Evolutionary conservation across 129 eudicot genomes (phyloP).

Genomic region (Tagetes erecta): DNA sequence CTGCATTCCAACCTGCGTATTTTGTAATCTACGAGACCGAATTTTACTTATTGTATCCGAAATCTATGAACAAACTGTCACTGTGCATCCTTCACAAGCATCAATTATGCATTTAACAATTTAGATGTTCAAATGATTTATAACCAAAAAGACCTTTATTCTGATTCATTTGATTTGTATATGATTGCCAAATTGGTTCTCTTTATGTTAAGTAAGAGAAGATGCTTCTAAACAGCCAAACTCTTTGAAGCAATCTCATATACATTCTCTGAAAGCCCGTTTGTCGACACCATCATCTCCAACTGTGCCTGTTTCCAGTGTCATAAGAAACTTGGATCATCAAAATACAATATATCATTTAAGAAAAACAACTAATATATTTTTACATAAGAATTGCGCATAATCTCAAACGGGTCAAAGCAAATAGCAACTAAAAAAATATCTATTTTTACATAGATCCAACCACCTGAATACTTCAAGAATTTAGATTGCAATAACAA

Average conservation of each 20-base stretch:
- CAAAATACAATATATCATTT: not conserved
- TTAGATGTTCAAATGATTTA: too few relatives aligned
- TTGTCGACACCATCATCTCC: constrained; percentile 75
- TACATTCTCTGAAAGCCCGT: constrained; percentile 90
- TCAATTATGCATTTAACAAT: too few relatives aligned
- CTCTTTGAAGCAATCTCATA: constrained; percentile 91
- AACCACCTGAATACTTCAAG: not conserved
- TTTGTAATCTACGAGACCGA: too few relatives aligned
- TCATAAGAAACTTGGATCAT: not conserved
- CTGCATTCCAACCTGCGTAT: too few relatives aligned
- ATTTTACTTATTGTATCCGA: too few relatives aligned
- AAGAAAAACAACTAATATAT: not conserved
- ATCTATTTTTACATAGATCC: not conserved
- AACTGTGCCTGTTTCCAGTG: constrained; percentile 66
- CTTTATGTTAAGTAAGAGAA: not conserved
- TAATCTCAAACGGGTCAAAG: not conserved
- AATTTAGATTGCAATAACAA: too few relatives aligned
- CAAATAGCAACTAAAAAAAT: not conserved
- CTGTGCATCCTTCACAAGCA: too few relatives aligned
- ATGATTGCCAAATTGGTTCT: constrained; percentile 19
- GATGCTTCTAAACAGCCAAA: constrained; percentile 58
- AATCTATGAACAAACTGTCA: too few relatives aligned
- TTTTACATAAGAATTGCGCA: not conserved
- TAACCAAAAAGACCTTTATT: constrained; percentile 27
- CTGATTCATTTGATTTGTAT: constrained; percentile 15